Evolutionary conservation across 257 asterid genomes (phyloP).

Genomic region (Ligustrum vulgare): DNA sequence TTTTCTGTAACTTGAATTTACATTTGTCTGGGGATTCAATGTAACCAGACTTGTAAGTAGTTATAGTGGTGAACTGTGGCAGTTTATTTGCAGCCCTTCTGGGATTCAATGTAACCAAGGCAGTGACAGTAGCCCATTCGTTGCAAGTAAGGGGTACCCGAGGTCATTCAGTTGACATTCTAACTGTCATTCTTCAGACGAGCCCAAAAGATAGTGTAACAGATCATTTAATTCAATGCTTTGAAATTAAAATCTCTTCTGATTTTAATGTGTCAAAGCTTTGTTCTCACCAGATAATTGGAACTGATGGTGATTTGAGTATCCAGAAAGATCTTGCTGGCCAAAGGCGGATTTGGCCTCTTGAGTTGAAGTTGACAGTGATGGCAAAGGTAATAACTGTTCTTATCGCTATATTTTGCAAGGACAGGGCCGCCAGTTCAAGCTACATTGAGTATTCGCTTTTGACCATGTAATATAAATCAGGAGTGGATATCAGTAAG

Average conservation of each 20-base stretch:
- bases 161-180: conserved; percentile 81
- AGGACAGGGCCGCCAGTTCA: conserved; percentile 81
- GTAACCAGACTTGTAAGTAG: too few species aligned
- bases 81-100: conserved; percentile 57
- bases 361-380: conserved; percentile 70
- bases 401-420: conserved; percentile 87
- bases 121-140: conserved; percentile 43
- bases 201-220: conserved; percentile 61
- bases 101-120: conserved; percentile 51
- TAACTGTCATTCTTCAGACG: conserved; percentile 38
- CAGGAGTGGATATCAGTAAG: conserved; percentile 60
- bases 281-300: conserved; percentile 86
- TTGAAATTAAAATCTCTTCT: conserved; percentile 44
- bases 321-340: conserved; percentile 91
- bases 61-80: conserved; percentile 76
- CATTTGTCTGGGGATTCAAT: too few species aligned
- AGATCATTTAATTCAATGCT: conserved; percentile 74
- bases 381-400: conserved; percentile 80
- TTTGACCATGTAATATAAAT: conserved; percentile 85
- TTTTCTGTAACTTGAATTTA: too few species aligned
- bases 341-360: conserved; percentile 91
- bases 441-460: conserved; percentile 97
- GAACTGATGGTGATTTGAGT: conserved; percentile 79
- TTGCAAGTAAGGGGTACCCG: too few species aligned
- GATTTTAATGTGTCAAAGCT: conserved; percentile 55